Evolutionary conservation across 75 land plant species (phyloP), one percentile per base, ranked within the genome.

Genomic region (Selaginella tamariscina): DNA sequence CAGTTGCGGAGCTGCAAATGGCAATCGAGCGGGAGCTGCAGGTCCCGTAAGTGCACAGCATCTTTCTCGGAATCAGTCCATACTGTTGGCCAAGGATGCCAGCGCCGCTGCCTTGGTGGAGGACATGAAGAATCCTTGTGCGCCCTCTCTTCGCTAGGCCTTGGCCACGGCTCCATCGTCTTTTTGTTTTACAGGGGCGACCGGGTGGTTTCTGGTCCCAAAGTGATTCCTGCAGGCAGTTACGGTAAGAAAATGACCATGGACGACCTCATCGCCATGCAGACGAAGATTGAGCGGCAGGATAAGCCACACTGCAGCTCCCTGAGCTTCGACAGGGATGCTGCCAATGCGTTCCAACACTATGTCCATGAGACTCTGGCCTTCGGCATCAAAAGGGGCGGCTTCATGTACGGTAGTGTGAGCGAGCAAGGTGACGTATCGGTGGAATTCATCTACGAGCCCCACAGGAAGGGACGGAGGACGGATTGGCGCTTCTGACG

Each of bases 171-270:
- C 44, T 78, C 88, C 56, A 70, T 94, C 2, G 49, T 89, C 1
- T 94, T 76, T 67, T 82, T 94, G 62, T 59, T 60, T 26, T 88
- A 92, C 69, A 79, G 76, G 15, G 84, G 85, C 21, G 78, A 80
- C 57, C 78, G 87, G 29, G 56, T 63, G 24, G 67, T 81, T 18
- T 21, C 81, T 1, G 85, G 79, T 23, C 27, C 33, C 20, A 29
- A 65, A 8, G 54, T 88, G 75, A 66, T 32, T 39, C 96, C 98
- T 0, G 77, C 96, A 0, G 95, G 94, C 21, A 76, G 81, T 18
- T 89, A 89, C 67, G 98, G 96, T 33, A 78, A 74, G 65, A 93
- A 82, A 81, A 93, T 93, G 98, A 93, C 98, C 44, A 86, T 93
- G 81, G 85, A 93, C 49, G 98, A 93, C 66, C 79, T 93, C 13